phyloP scores from a whole-genome alignment of 208 protist species.

The Leishmania lainsoni region DNA sequence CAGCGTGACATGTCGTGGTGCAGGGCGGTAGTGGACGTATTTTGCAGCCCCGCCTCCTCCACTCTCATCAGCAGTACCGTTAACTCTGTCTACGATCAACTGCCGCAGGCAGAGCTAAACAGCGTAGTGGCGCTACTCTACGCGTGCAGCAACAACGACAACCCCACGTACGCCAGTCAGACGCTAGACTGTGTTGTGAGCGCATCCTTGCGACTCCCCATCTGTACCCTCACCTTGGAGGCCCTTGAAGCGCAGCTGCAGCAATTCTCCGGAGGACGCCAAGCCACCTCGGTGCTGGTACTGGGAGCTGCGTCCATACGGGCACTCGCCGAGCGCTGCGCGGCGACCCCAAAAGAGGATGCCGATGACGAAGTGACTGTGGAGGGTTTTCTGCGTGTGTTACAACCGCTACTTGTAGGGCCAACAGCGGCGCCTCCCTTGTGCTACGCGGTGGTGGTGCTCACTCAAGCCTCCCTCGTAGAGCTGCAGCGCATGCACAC shows the following conservation, averaged over 20 bases:
- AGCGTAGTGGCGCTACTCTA: conserved; percentile 22
- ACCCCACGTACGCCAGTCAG: conserved; percentile 12
- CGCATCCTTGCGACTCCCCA: conserved; percentile 5
- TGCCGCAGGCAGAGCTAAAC: conserved; percentile 6
- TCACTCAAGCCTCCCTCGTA: conserved; percentile 17
- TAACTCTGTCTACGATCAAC: neutral
- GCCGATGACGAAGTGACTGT: neutral
- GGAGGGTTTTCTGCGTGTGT: conserved; percentile 3
- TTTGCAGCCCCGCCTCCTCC: conserved; percentile 27
- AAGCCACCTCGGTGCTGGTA: conserved; percentile 17
- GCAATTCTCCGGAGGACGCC: neutral
- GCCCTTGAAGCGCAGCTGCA: conserved; percentile 12
- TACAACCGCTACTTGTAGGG: conserved; percentile 11
- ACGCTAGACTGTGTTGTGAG: conserved; percentile 28
- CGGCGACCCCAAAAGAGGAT: neutral
- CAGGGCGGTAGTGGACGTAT: neutral
- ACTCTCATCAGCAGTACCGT: conserved; percentile 1
- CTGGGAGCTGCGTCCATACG: conserved; percentile 20
- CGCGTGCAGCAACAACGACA: conserved; percentile 29
- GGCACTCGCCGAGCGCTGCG: conserved; percentile 10
- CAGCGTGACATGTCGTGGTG: conserved; percentile 18
- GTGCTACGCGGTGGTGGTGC: conserved; percentile 3
- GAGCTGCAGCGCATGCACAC: conserved; percentile 24
- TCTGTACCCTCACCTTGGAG: conserved; percentile 14
- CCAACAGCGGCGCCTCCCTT: neutral